Base-by-base conservation (phyloP, 2,329 filamentous ascomycete species). In the Cladosporium sphaerospermum region DNA sequence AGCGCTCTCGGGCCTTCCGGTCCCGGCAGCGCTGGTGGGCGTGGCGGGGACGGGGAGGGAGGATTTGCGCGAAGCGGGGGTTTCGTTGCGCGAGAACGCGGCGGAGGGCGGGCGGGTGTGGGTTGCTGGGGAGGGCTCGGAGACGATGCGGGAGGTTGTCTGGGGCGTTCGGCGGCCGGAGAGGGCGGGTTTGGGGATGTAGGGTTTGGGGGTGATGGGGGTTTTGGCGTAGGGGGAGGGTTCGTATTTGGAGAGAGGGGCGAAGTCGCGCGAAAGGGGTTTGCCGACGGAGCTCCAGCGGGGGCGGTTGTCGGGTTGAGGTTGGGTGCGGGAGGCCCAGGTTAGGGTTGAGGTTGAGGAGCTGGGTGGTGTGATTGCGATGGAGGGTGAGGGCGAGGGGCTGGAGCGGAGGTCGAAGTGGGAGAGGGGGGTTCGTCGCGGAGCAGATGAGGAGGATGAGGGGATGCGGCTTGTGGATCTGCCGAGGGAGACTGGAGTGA, bases 161-260 rank as follows among this genome's bases (percentile, higher is more conserved):
- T 16, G 14, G 11, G 44, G 9, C 16, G 18, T 45, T 33, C 41
- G 36, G 52, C 39, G 34, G 32, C 55, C 34, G 45, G 34, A 33
- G 41, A 53, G 45, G 36, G 53, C 53, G 9, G 64, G 48, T 54
- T 9, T 63, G 4, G 45, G 55, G 13, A 41, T 41, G 57, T 59
- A 53, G 3, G 51, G 51, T 54, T 65, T 64, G 14, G 63, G 62
- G 7, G 62, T 62, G 9, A 65, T 56, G 7, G 65, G 60, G 9
- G 57, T 49, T 50, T 67, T 69, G 11, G 66, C 64, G 49, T 69
- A 67, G 2, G 63, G 62, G 3, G 64, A 65, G 14, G 67, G 67
- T 53, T 69, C 67, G 40, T 62, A 61, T 2, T 62, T 59, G 6
- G 66, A 65, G 2, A 68, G 59, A 37, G 67, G 67, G 1, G 63